Conservation (phyloP, 2,329 filamentous ascomycete species). For the Phoma sp. region DNA sequence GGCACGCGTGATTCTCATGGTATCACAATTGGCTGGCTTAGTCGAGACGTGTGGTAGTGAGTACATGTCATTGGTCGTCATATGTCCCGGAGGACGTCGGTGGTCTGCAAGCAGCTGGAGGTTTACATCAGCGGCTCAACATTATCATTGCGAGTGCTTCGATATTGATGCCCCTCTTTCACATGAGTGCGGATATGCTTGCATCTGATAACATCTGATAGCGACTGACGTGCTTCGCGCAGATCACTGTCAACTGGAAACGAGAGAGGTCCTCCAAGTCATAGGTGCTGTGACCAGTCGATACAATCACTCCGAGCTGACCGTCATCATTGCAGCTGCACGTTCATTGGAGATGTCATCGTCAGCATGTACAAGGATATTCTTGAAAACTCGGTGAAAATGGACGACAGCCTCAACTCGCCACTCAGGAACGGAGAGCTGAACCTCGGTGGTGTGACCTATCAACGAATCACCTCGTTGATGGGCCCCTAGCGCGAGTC, state of each 20-base stretch:
- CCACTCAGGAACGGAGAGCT: slow-evolving; percentile 16
- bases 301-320: background rate
- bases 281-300: background rate
- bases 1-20: background rate
- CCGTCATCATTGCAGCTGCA: background rate
- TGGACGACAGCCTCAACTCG: slow-evolving; percentile 13
- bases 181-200: slow-evolving; percentile 11
- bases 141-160: too few species aligned
- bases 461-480: slow-evolving; percentile 8
- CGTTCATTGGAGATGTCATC: background rate
- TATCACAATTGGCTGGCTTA: background rate
- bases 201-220: slow-evolving; percentile 4
- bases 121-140: slow-evolving; percentile 6
- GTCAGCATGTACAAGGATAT: background rate
- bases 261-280: too few species aligned
- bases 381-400: slow-evolving; percentile 9
- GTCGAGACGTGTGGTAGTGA: background rate
- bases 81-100: background rate
- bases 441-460: slow-evolving; percentile 5
- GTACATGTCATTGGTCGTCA: slow-evolving; percentile 2
- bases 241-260: background rate
- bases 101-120: slow-evolving; percentile 12
- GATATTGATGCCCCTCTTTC: slow-evolving; percentile 9
- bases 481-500: slow-evolving; percentile 2
- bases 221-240: background rate